Evolutionary conservation across 2,329 filamentous ascomycete genomes (phyloP).

Genomic region (Ophioceras dolichostomum): DNA sequence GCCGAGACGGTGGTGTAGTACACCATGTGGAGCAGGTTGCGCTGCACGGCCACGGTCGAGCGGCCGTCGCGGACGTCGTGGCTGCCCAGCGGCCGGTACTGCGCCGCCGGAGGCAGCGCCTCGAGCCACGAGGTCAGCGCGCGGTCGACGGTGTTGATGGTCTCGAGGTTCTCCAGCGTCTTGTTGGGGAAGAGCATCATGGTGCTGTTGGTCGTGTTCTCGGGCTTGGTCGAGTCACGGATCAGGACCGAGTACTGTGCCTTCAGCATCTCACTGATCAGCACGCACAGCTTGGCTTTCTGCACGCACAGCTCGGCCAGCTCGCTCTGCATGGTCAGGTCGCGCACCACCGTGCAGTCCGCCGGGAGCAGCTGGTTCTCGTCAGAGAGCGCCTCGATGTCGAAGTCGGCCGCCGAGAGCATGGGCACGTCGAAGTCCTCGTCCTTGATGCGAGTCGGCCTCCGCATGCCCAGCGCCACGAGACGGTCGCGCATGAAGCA

Average conservation of each 20-base stretch:
- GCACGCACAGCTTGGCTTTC: conserved; percentile 80
- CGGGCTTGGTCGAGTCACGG: conserved; percentile 67
- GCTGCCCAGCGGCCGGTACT: conserved; percentile 46
- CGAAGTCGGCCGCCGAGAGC: conserved; percentile 75
- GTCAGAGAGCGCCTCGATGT: conserved; percentile 56
- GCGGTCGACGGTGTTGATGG: conserved; percentile 66
- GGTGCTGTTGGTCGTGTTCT: conserved; percentile 60
- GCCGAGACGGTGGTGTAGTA: conserved; percentile 88
- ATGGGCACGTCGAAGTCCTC: conserved; percentile 92
- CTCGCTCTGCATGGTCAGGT: conserved; percentile 61
- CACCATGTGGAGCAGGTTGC: conserved; percentile 84
- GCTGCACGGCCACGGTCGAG: conserved; percentile 53
- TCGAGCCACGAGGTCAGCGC: conserved; percentile 69
- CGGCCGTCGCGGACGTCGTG: conserved; percentile 47
- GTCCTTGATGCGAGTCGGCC: conserved; percentile 83
- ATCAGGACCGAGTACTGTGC: conserved; percentile 89
- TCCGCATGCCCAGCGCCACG: conserved; percentile 85
- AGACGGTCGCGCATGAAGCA: conserved; percentile 91
- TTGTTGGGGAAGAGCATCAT: conserved; percentile 93
- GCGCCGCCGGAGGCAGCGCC: conserved; percentile 57
- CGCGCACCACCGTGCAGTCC: conserved; percentile 59
- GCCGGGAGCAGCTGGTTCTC: conserved; percentile 55
- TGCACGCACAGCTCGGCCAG: conserved; percentile 83
- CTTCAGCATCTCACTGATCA: conserved; percentile 79
- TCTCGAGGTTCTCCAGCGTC: conserved; percentile 63